A percentile compares a stretch with the other conserved stretches of the same genome.
Conservation (phyloP, 345 rosid species). For the Sapria himalayana region DNA sequence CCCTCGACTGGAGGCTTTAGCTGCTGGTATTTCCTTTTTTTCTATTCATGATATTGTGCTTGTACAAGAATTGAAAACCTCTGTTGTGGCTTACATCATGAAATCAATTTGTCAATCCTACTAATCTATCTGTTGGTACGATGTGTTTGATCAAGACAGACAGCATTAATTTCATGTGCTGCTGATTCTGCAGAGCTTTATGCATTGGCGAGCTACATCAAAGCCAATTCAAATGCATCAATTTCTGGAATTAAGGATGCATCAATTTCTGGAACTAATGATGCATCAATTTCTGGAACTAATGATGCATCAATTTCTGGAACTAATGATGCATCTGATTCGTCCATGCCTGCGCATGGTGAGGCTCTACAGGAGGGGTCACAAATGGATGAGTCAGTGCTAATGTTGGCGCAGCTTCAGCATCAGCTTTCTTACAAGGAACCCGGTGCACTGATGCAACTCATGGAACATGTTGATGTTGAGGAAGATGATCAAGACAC, state of each 20-base stretch:
- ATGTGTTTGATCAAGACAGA: too few relatives aligned
- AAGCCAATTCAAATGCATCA: constrained; percentile 29
- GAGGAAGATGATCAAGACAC: constrained; percentile 93
- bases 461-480: constrained; percentile 34
- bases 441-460: constrained; percentile 87
- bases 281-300: constrained; percentile 17
- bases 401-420: constrained; percentile 90
- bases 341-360: constrained; percentile 23
- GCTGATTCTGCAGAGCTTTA: constrained; percentile 48
- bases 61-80: too few relatives aligned
- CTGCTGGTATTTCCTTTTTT: constrained; percentile 36
- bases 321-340: constrained; percentile 17
- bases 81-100: too few relatives aligned
- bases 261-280: constrained; percentile 14
- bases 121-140: too few relatives aligned
- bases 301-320: constrained; percentile 16
- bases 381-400: constrained; percentile 36
- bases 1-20: constrained; percentile 69
- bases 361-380: constrained; percentile 13
- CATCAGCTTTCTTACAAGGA: constrained; percentile 83
- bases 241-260: constrained; percentile 16
- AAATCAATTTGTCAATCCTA: too few relatives aligned
- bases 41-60: neutral
- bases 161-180: neutral
- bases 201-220: constrained; percentile 67